Evolutionary conservation across 768 basidiomycete genomes (phyloP).

Genomic region (Royoungia palumana): DNA sequence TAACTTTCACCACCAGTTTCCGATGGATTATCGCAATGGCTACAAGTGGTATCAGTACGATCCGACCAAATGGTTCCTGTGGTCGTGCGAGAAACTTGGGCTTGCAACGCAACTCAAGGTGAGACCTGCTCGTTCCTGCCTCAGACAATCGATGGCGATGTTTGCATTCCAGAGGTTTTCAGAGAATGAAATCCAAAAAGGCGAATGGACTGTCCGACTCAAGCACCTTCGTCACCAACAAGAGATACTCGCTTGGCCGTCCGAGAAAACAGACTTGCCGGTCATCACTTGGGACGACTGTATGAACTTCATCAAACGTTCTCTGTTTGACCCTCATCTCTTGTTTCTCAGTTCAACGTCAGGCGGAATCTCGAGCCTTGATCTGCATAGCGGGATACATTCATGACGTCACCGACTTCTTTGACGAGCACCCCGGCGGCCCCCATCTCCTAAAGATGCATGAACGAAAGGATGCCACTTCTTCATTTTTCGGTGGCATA

Average conservation of each 20-base stretch:
- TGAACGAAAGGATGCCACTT: conserved; percentile 89
- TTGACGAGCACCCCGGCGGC: conserved; percentile 91
- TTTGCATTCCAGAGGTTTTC: conserved; percentile 43
- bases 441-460: conserved; percentile 78
- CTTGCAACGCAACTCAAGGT: conserved; percentile 56
- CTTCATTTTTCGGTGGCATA: conserved; percentile 91
- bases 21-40: conserved; percentile 96
- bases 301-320: conserved; percentile 34
- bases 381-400: conserved; percentile 91
- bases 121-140: background rate
- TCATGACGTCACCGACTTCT: conserved; percentile 81
- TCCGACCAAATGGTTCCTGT: conserved; percentile 89
- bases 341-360: conserved; percentile 61
- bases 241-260: conserved; percentile 77
- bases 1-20: conserved; percentile 97
- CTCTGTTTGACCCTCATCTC: background rate
- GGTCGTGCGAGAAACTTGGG: conserved; percentile 45
- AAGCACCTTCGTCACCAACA: conserved; percentile 80
- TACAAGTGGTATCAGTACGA: conserved; percentile 91
- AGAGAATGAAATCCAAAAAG: conserved; percentile 76
- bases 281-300: conserved; percentile 86
- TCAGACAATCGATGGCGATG: background rate
- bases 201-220: conserved; percentile 90
- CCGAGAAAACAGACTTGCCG: conserved; percentile 68
- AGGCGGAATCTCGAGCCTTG: conserved; percentile 73